Evolutionary conservation across 2,329 filamentous ascomycete species (phyloP).

Genomic region (Madurella mycetomatis): DNA sequence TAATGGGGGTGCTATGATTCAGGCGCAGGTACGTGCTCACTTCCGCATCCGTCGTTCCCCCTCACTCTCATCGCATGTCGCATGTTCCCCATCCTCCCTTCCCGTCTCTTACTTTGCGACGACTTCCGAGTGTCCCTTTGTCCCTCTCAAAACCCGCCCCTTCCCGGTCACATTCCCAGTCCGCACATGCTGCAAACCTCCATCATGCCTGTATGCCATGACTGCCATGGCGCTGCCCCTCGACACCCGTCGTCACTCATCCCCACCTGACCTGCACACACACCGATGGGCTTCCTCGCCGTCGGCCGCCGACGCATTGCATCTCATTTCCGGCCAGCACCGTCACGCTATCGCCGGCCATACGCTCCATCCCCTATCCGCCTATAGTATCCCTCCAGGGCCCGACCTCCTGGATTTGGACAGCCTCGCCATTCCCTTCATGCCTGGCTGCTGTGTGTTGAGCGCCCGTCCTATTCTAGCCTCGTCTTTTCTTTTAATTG

Average conservation of each 20-base stretch:
- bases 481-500: not conserved
- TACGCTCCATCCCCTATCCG: conserved; percentile 20
- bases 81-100: not conserved
- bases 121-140: not conserved
- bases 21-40: conserved; percentile 25
- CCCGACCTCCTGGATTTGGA: conserved; percentile 16
- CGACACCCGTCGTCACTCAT: conserved; percentile 14
- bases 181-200: conserved; percentile 2
- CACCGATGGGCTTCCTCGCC: conserved; percentile 20
- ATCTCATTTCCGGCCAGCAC: conserved; percentile 22
- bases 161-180: conserved; percentile 3
- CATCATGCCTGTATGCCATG: conserved; percentile 25
- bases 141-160: not conserved
- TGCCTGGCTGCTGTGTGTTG: conserved; percentile 26
- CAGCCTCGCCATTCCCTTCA: conserved; percentile 17
- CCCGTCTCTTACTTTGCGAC: not conserved
- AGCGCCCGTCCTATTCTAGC: not conserved
- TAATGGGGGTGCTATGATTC: conserved; percentile 26
- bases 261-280: conserved; percentile 15
- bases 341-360: conserved; percentile 16
- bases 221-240: conserved; percentile 20
- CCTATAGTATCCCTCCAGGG: conserved; percentile 16
- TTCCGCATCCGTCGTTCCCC: conserved; percentile 14
- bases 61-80: conserved; percentile 2
- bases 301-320: conserved; percentile 16